These are phyloP conservation scores for Excoecaria agallocha DNA, from an alignment of 345 rosid species.

Conservation along the genomic window DNA sequence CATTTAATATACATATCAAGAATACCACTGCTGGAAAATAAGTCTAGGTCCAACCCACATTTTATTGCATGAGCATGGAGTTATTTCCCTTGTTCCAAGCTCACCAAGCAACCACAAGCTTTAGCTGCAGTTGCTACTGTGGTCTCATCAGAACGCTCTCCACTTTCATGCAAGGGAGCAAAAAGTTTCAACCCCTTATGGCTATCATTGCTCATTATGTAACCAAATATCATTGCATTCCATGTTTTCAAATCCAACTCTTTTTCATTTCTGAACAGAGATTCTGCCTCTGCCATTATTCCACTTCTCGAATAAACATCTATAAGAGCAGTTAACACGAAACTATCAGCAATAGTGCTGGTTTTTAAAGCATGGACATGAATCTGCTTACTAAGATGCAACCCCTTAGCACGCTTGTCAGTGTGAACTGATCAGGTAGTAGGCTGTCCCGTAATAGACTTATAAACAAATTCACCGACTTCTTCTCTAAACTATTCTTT, in stretches of 20 bases:
- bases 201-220: conserved; percentile 33
- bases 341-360: conserved; percentile 33
- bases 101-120: conserved; percentile 48
- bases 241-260: conserved; percentile 46
- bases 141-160: conserved; percentile 44
- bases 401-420: conserved; percentile 50
- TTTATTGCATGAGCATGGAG: conserved; percentile 47
- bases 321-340: conserved; percentile 55
- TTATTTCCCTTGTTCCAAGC: conserved; percentile 48
- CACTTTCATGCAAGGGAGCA: conserved; percentile 39
- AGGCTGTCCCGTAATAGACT: conserved; percentile 37
- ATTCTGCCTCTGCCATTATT: conserved; percentile 50
- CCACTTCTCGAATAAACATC: conserved; percentile 48
- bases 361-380: conserved; percentile 51
- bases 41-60: conserved; percentile 45
- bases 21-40: conserved; percentile 49
- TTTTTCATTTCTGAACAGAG: conserved; percentile 33
- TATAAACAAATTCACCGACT: conserved; percentile 42
- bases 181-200: conserved; percentile 47
- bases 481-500: conserved; percentile 39
- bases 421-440: conserved; percentile 50
- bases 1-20: conserved; percentile 65
- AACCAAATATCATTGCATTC: conserved; percentile 62
- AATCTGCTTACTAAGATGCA: conserved; percentile 43
- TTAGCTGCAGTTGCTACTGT: conserved; percentile 48